Base-by-base conservation (phyloP, 23 red algal species). In the Chondrus crispus region DNA sequence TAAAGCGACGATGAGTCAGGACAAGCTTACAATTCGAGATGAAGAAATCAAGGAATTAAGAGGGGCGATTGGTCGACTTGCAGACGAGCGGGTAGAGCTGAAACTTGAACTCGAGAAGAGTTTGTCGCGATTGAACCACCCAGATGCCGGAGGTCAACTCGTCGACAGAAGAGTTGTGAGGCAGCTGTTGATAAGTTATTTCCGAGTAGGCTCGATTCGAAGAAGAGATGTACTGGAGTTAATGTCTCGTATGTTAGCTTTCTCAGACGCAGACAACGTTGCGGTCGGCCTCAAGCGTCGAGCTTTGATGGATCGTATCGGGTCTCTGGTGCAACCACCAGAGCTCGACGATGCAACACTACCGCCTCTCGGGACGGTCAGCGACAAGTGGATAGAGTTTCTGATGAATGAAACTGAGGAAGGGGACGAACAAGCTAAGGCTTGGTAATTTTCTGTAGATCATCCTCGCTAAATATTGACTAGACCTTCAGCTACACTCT, bases 341-440 rank as follows among this genome's bases (percentile, higher is more conserved):
- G 84, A 85, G 70, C 53, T 80, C 30, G 72, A 70, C 62, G 40
- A 85, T 81, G 81, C 85, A 46, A 52, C 62, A 42, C 68, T 83
- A 26, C 75, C 94, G 13, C 92, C 92, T 2, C 42, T 96, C 37
- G 94, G 88, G 11, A 91, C 79, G 14, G 88, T 96, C 32, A 83
- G 87, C 43, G 94, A 96, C 39, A 96, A 96, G 50, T 96, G 94
- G 94, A 88, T 96, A 48, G 94, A 96, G 81, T 96, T 96, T 70
- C 85, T 96, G 62, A 96, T 93, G 87, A 96, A 91, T 55, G 85
- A 91, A 51, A 93, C 82, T 51, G 94, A 96, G 28, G 81, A 85
- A 40, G 87, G 74, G 20, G 86, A 90, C 14, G 93, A 95, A 30
- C 87, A 90, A 50, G 74, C 69, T 16, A 79, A 81, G 41, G 87